Evolutionary conservation across 176 grass and related monocot genomes (phyloP), one percentile per base, ranked within the genome.

Genomic region (Aegilops bicornis): DNA sequence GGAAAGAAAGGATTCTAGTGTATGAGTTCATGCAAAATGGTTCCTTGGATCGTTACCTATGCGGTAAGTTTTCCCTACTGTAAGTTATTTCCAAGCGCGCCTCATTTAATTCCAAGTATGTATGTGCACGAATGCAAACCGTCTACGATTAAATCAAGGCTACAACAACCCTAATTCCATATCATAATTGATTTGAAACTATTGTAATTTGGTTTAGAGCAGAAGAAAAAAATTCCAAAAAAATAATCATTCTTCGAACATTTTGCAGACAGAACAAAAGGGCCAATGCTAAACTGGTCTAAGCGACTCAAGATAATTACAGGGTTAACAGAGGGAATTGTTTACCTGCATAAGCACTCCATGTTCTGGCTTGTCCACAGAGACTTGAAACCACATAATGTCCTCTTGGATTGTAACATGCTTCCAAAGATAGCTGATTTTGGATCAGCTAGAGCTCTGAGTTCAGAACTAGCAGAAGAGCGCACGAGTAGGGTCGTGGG

Each of bases 331-430:
- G 40, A 10, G 40, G 40, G 40, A 42, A 42, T 10, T 42, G 9
- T 42, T 42, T 42, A 88, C 58, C 78, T 91, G 40, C 90, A 91
- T 73, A 91, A 88, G 31, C 14, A 83, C 63, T 83, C 82, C 25
- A 64, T 29, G 15, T 73, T 30, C 20, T 63, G 70, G 39, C 64
- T 82, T 64, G 86, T 88, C 25, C 90, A 91, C 73, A 91, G 90
- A 27, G 90, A 91, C 59, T 73, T 91, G 78, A 91, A 85, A 14
- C 76, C 86, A 13, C 20, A 7, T 3, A 88, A 88, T 33, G 78
- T 91, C 19, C 82, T 91, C 12, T 43, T 91, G 76, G 82, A 91
- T 58, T 10, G 24, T 56, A 58, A 91, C 40, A 82, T 88, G 86
- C 66, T 19, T 33, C 82, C 90, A 33, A 91, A 85, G 56, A 85